These are phyloP conservation scores for Neurospora pannonica DNA, from an alignment of 495 filamentous ascomycete species.

Conservation along the genomic window DNA sequence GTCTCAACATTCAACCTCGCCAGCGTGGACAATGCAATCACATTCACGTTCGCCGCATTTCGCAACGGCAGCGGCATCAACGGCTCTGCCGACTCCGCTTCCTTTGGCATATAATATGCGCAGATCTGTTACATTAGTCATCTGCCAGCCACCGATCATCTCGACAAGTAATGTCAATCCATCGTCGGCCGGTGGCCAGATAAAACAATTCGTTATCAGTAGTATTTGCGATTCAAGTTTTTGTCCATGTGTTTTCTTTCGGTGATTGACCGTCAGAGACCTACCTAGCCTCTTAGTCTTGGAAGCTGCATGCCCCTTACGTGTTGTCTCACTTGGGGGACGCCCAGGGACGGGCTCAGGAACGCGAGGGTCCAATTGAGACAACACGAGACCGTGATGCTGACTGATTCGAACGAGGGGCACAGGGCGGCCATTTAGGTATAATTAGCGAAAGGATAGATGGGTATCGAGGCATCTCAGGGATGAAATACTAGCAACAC, in stretches of 20 bases:
- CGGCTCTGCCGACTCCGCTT: background rate
- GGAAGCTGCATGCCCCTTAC: background rate
- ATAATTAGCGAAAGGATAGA: background rate
- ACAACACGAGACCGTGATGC: background rate
- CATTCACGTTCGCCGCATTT: background rate
- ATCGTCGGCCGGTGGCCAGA: background rate
- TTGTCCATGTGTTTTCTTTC: background rate
- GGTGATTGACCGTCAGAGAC: background rate
- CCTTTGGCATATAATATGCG: background rate
- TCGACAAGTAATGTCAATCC: background rate
- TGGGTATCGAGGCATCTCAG: background rate
- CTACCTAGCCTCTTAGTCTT: background rate
- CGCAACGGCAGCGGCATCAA: background rate
- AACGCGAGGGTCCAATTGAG: background rate
- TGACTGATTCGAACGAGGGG: background rate
- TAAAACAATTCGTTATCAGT: background rate
- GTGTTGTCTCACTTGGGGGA: background rate
- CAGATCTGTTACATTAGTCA: background rate
- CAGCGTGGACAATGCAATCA: background rate
- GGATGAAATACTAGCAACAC: background rate
- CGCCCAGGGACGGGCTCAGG: background rate
- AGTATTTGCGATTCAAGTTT: background rate
- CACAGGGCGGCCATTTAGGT: background rate
- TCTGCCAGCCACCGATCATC: background rate
- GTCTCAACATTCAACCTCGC: background rate